A percentile compares a stretch with the other conserved stretches of the same genome.
These are phyloP conservation scores for Phytopythium aichiense DNA, from an alignment of 352 stramenopile species.

Conservation along the genomic window DNA sequence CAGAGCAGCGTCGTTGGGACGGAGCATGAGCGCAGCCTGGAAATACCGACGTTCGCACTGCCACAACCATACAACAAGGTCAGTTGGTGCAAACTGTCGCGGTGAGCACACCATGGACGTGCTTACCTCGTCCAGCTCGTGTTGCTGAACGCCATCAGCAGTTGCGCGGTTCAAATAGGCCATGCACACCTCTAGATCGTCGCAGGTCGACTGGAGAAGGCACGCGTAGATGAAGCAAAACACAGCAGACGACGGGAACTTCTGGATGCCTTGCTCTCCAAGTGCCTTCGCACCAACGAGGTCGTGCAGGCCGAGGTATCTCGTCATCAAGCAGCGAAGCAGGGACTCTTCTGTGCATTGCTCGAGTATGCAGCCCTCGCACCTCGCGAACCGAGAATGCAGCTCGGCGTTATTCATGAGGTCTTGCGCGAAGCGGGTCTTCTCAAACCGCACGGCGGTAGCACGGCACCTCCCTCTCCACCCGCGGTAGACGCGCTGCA, in stretches of 20 bases:
- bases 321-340: conserved; percentile 45
- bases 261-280: conserved; percentile 27
- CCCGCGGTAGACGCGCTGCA: conserved; percentile 38
- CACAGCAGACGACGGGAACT: conserved; percentile 33
- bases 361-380: conserved; percentile 22
- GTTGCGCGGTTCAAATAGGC: conserved; percentile 22
- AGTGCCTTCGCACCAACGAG: conserved; percentile 30
- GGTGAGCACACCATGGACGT: neutral
- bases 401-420: conserved; percentile 15
- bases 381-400: conserved; percentile 20
- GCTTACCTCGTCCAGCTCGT: conserved; percentile 33
- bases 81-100: neutral
- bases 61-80: conserved; percentile 1
- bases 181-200: conserved; percentile 37
- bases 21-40: conserved; percentile 47
- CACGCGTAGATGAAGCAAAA: conserved; percentile 41
- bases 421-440: conserved; percentile 29
- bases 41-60: conserved; percentile 49
- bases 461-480: conserved; percentile 26
- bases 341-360: conserved; percentile 35
- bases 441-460: conserved; percentile 29
- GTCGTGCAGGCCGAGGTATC: conserved; percentile 46
- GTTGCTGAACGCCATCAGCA: conserved; percentile 15
- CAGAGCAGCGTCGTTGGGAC: conserved; percentile 38
- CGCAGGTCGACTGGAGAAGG: conserved; percentile 34